A percentile compares a stretch with the other conserved stretches of the same genome.
Conservation (phyloP, 345 rosid species). For the Mercurialis annua region DNA sequence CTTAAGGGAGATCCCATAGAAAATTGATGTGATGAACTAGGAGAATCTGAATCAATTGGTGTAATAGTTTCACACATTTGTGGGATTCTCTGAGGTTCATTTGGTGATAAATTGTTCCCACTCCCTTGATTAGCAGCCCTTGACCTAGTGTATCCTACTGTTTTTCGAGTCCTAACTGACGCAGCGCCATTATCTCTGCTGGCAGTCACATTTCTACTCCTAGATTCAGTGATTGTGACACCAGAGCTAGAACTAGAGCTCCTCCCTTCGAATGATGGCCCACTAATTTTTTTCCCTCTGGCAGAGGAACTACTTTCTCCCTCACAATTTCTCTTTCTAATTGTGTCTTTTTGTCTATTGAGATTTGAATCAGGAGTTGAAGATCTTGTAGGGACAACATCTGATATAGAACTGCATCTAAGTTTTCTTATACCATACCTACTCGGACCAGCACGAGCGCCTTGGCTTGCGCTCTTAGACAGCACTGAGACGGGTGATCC, state of each 20-base stretch:
- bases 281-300: slow-evolving; percentile 53
- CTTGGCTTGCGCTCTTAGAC: slow-evolving; percentile 40
- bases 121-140: slow-evolving; percentile 46
- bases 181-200: slow-evolving; percentile 39
- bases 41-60: slow-evolving; percentile 40
- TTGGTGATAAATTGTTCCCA: slow-evolving; percentile 36
- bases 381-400: slow-evolving; percentile 44
- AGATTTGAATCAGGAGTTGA: slow-evolving; percentile 48
- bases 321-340: slow-evolving; percentile 48
- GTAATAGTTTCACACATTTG: slow-evolving; percentile 45
- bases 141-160: slow-evolving; percentile 30
- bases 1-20: slow-evolving; percentile 33
- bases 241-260: slow-evolving; percentile 41
- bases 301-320: slow-evolving; percentile 66
- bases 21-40: slow-evolving; percentile 29
- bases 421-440: slow-evolving; percentile 45
- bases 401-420: slow-evolving; percentile 53
- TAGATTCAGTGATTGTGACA: slow-evolving; percentile 52
- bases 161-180: slow-evolving; percentile 54
- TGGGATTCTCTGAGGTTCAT: slow-evolving; percentile 31
- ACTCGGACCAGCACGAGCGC: slow-evolving; percentile 34
- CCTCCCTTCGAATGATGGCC: slow-evolving; percentile 41
- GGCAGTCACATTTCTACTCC: slow-evolving; percentile 46
- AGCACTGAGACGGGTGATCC: slow-evolving; percentile 36
- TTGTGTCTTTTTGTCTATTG: slow-evolving; percentile 36